Evolutionary conservation across 345 rosid species (phyloP).

Genomic region (Eutrema japonicum): DNA sequence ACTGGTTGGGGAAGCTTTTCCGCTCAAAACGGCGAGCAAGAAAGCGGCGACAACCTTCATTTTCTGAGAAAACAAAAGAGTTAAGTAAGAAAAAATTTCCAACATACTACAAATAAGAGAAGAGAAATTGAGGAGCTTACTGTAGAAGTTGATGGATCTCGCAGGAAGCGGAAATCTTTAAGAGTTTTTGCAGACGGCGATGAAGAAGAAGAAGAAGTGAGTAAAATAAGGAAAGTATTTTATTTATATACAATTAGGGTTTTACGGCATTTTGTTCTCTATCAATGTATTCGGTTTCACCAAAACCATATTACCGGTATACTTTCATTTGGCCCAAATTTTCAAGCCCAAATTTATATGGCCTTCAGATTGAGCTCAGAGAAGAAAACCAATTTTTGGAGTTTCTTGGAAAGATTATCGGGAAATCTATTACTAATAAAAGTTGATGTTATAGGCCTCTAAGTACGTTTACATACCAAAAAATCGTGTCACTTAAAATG

Average conservation of each 20-base stretch:
- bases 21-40: constrained; percentile 74
- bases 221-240: not conserved
- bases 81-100: not conserved
- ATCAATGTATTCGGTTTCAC: not conserved
- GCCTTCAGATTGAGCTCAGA: not conserved
- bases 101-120: not conserved
- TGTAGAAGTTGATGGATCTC: constrained; percentile 20
- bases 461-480: too few species aligned
- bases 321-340: not conserved
- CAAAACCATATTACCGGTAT: not conserved
- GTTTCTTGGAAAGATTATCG: too few species aligned
- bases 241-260: constrained; percentile 33
- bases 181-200: constrained; percentile 22
- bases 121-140: not conserved
- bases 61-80: constrained; percentile 18
- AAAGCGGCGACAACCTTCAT: constrained; percentile 87
- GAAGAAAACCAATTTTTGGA: too few species aligned
- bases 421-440: too few species aligned
- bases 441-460: too few species aligned
- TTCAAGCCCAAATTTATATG: not conserved
- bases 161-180: not conserved
- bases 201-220: not conserved
- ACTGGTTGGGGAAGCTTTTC: constrained; percentile 61
- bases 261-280: not conserved
- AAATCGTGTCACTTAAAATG: too few species aligned